Evolutionary conservation across 805 yeast species (phyloP).

Genomic region (Suhomyces sp.): DNA sequence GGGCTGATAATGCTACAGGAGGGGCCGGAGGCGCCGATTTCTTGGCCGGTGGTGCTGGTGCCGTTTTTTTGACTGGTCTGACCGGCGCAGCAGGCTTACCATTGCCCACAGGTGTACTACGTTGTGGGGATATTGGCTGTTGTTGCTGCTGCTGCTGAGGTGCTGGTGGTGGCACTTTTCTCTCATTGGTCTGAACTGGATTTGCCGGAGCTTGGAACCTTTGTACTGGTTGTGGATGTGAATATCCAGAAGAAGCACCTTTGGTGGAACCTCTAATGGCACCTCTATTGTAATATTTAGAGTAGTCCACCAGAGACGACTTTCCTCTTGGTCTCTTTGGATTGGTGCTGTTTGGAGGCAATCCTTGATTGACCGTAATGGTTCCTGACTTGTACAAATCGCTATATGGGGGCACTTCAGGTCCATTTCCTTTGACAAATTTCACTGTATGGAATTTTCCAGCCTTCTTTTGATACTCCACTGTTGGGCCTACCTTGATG

Average conservation of each 20-base stretch:
- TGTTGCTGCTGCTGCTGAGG: slow-evolving; percentile 1
- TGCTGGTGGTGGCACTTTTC: slow-evolving; percentile 5
- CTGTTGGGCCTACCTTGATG: slow-evolving; percentile 65
- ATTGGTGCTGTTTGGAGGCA: slow-evolving; percentile 68
- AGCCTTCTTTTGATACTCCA: slow-evolving; percentile 87
- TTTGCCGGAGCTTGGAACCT: neutral
- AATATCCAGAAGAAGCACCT: no score
- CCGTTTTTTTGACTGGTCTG: slow-evolving; percentile 33
- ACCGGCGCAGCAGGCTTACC: slow-evolving; percentile 20
- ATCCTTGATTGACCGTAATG: slow-evolving; percentile 76
- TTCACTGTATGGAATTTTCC: slow-evolving; percentile 78
- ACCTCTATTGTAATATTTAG: slow-evolving; percentile 39
- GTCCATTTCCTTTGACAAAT: slow-evolving; percentile 52
- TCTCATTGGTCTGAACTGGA: slow-evolving; percentile 3
- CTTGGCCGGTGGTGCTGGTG: slow-evolving; percentile 63
- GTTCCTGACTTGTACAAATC: slow-evolving; percentile 88
- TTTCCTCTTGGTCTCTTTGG: slow-evolving; percentile 71
- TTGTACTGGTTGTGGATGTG: slow-evolving; percentile 11
- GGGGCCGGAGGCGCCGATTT: slow-evolving; percentile 55
- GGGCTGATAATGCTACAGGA: slow-evolving; percentile 47
- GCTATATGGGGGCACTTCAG: slow-evolving; percentile 57
- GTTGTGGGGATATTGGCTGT: slow-evolving; percentile 10
- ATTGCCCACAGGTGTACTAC: slow-evolving; percentile 6
- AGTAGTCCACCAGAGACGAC: slow-evolving; percentile 37
- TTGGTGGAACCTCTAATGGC: slow-evolving; percentile 4